These are phyloP conservation scores for Aspergillus sp. DNA, from an alignment of 2,329 filamentous ascomycete species.

Conservation along the genomic window DNA sequence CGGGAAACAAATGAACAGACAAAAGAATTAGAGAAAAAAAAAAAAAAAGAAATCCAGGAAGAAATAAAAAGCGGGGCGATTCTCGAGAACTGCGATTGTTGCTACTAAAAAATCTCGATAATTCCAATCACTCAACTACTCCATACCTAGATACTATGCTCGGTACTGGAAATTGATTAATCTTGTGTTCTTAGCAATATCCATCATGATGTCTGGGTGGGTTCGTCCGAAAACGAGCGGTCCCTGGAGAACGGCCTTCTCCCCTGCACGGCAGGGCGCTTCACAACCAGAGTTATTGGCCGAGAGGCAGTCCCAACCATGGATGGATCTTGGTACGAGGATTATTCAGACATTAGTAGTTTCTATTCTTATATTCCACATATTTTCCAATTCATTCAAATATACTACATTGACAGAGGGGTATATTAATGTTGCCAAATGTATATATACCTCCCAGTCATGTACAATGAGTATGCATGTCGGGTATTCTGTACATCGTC, in stretches of 20 bases:
- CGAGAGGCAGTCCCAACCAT: neutral
- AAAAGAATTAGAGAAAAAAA: slow-evolving; percentile 2
- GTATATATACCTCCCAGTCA: neutral
- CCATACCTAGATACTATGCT: neutral
- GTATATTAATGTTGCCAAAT: neutral
- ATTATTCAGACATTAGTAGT: too few species aligned
- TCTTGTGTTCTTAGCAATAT: neutral
- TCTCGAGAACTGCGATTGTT: neutral
- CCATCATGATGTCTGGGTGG: neutral
- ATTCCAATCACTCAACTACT: too few species aligned
- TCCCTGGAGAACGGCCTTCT: neutral
- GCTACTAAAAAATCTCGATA: too few species aligned
- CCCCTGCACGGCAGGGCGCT: neutral
- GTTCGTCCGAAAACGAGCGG: neutral
- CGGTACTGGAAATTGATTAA: neutral
- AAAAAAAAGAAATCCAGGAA: neutral
- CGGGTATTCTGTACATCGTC: neutral
- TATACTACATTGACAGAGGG: too few species aligned
- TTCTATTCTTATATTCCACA: neutral
- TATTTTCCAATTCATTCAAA: too few species aligned
- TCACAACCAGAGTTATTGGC: neutral
- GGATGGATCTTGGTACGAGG: neutral
- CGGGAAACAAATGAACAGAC: neutral
- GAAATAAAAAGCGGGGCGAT: neutral
- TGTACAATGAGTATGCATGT: neutral